Base-by-base conservation (phyloP, 192 early-diverging fungal genomes). In the Backusella macrospora region DNA sequence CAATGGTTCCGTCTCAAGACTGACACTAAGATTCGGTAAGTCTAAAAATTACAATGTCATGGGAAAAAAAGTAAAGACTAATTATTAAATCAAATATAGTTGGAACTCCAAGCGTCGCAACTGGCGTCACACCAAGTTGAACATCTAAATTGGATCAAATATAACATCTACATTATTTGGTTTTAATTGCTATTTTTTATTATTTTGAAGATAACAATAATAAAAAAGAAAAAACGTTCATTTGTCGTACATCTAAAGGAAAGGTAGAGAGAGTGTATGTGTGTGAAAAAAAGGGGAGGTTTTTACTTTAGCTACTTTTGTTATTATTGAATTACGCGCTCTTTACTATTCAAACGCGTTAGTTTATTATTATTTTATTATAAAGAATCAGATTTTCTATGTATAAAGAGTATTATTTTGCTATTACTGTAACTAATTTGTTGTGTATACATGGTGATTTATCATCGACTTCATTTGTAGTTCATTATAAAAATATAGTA, bases 31-130 rank as follows among this genome's bases (percentile, higher is more conserved):
- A 96, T 96, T 89, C 85, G 89, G 89, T 91, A 85, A 48, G 74
- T 52, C 12, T 47, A 34, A 26, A 34, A 34, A 2, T 2, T 34
- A 34, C 29, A 34, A 34, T 34, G 2, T 34, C 1, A 34, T 34
- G 29, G n/a, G 18, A 1, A 49, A 6, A 8, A 44, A 18, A 0
- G 12, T 16, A 16, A 48, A 15, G 1, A 6, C 15, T 48, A 16
- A 16, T 9, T 52, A 52, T 52, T 52, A 52, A 52, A 21, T 3
- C 21, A 7, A 38, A 14, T 62, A 46, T 40, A 95, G 94, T 75
- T 99, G 96, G 92, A 99, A 96, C 91, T 88, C 94, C 77, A 99
- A 99, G 95, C 92, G 97, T 73, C 93, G 96, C 73, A 90, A 98
- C 93, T 99, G 97, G 97, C 93, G 97, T 87, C 93, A 93, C 81